Conservation (phyloP, 495 filamentous ascomycete genomes). For the Aspergillus bridgeri region DNA sequence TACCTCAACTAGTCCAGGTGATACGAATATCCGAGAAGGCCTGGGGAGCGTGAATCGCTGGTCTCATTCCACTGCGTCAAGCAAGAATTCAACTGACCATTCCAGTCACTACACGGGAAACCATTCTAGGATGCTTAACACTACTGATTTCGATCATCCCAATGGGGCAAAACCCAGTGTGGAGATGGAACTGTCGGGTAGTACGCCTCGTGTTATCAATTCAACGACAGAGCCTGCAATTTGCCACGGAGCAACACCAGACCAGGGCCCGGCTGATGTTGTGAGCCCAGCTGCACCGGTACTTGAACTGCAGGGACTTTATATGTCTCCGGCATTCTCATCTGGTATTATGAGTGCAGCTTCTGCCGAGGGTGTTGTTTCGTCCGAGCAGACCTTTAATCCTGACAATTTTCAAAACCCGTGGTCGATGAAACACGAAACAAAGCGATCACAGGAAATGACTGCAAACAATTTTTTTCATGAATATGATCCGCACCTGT, state of each 20-base stretch:
- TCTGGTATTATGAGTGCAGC: neutral
- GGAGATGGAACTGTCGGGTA: neutral
- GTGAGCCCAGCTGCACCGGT: neutral
- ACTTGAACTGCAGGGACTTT: constrained; percentile 2
- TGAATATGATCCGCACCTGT: constrained; percentile 4
- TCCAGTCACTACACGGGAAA: constrained; percentile 44
- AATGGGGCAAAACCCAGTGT: constrained; percentile 4
- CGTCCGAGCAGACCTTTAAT: neutral
- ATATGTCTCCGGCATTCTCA: constrained; percentile 3
- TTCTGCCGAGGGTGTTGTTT: constrained; percentile 2
- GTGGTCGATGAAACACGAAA: constrained; percentile 8
- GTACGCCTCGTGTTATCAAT: neutral
- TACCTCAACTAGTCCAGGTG: constrained; percentile 17
- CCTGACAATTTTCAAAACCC: constrained; percentile 14
- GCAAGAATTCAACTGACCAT: constrained; percentile 51
- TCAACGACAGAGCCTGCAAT: neutral
- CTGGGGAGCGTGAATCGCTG: constrained; percentile 76
- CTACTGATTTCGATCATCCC: constrained; percentile 26
- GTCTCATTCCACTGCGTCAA: constrained; percentile 75
- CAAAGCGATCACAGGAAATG: neutral
- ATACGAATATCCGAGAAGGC: constrained; percentile 54
- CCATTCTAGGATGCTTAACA: constrained; percentile 54
- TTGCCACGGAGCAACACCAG: neutral
- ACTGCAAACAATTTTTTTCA: neutral
- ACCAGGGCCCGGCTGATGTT: neutral